These are phyloP conservation scores for Digitaria exilis DNA, from an alignment of 202 grass and related monocot genomes.

Conservation along the genomic window DNA sequence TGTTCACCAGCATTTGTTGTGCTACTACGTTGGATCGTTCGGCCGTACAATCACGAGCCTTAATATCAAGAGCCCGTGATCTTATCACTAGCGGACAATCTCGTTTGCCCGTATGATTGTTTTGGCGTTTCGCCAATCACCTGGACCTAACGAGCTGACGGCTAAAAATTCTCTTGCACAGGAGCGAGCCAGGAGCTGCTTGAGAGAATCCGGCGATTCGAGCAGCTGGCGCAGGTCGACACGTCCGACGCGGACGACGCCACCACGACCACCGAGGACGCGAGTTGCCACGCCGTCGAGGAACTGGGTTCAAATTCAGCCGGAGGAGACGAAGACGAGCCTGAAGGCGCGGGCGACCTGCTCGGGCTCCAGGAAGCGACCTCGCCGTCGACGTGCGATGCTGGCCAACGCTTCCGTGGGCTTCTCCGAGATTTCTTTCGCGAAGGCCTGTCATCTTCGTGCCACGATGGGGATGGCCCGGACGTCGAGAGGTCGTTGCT, in stretches of 20 bases:
- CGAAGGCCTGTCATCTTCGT: conserved; percentile 7
- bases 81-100: not conserved
- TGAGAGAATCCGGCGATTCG: conserved; percentile 67
- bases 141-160: not conserved
- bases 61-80: not conserved
- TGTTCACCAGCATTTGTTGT: not conserved
- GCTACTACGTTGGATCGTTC: too few species aligned
- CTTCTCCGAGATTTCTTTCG: conserved; percentile 69
- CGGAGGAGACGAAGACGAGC: not conserved
- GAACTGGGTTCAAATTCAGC: conserved; percentile 20
- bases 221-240: conserved; percentile 61
- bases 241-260: conserved; percentile 44
- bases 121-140: not conserved
- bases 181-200: conserved; percentile 62
- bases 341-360: conserved; percentile 1
- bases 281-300: not conserved
- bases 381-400: not conserved
- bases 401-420: conserved; percentile 34
- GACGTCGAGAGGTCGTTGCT: not conserved
- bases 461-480: not conserved
- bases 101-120: not conserved
- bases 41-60: not conserved
- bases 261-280: conserved; percentile 34
- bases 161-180: not conserved
- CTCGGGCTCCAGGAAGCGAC: conserved; percentile 8